Evolutionary conservation across 1,284 basidiomycete genomes (phyloP).

Genomic region (Puccinia coronata): DNA sequence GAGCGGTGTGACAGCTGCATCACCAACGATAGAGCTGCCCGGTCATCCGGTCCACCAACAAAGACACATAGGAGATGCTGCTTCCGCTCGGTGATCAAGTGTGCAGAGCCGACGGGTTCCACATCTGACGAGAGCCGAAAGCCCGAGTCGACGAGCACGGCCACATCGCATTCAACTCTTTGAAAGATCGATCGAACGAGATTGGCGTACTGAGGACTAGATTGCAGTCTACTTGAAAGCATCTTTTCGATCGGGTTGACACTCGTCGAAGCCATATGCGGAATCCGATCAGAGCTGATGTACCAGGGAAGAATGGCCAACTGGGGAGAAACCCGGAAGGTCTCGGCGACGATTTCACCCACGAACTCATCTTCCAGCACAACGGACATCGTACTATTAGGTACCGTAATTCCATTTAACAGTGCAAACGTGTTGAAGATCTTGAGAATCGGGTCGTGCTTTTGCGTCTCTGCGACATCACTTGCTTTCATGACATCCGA

Average conservation of each 20-base stretch:
- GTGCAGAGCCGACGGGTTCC: conserved; percentile 52
- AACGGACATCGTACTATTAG: conserved; percentile 66
- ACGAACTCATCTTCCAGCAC: conserved; percentile 73
- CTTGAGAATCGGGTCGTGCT: conserved; percentile 76
- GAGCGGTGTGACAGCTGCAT: conserved; percentile 73
- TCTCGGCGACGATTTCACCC: conserved; percentile 69
- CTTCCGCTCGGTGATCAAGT: conserved; percentile 51
- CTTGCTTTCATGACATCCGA: conserved; percentile 81
- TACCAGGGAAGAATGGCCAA: conserved; percentile 81
- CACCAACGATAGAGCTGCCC: conserved; percentile 74
- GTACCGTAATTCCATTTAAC: conserved; percentile 70
- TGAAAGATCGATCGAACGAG: conserved; percentile 79
- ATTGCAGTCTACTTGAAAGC: conserved; percentile 59
- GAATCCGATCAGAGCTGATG: conserved; percentile 42
- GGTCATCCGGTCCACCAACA: conserved; percentile 88
- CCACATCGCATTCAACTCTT: conserved; percentile 64
- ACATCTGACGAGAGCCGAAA: conserved; percentile 55
- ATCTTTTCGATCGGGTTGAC: conserved; percentile 57
- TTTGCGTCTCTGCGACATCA: conserved; percentile 68
- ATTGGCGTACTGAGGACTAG: conserved; percentile 60
- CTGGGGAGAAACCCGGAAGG: conserved; percentile 66
- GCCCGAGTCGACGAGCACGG: conserved; percentile 75
- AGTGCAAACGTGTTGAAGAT: conserved; percentile 79
- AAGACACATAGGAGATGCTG: conserved; percentile 81
- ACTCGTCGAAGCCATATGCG: conserved; percentile 57